Percentiles rank a stretch among this genome's conserved stretches.
phyloP scores from a whole-genome alignment of 2,329 filamentous ascomycete species.

The Ceratocystis variospora region DNA sequence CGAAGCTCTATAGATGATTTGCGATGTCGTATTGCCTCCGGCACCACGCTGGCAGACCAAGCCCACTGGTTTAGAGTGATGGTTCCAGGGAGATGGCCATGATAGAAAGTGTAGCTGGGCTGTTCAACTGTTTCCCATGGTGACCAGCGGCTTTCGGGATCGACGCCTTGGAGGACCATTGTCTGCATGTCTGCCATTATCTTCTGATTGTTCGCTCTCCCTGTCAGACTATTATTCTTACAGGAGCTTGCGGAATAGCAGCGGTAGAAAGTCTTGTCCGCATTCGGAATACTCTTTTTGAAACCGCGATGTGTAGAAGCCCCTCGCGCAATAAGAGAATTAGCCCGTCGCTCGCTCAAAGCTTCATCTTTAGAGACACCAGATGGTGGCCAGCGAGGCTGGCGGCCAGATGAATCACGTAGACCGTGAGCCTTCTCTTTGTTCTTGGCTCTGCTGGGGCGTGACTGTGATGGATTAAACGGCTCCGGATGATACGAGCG shows the following conservation, averaged over 20 bases:
- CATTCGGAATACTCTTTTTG: conserved; percentile 40
- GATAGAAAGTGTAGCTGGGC: conserved; percentile 55
- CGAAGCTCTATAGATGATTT: conserved; percentile 47
- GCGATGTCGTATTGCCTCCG: conserved; percentile 42
- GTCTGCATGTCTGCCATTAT: conserved; percentile 47
- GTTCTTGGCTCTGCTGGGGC: conserved; percentile 16
- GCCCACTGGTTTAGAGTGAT: conserved; percentile 60
- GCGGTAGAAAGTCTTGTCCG: conserved; percentile 40
- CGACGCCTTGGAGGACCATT: conserved; percentile 32
- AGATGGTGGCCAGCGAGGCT: conserved; percentile 39
- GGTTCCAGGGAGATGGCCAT: conserved; percentile 53
- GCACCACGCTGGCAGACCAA: conserved; percentile 41
- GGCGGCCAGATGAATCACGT: conserved; percentile 14
- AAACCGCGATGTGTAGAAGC: conserved; percentile 44
- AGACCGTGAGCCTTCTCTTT: conserved; percentile 10
- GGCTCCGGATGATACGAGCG: conserved; percentile 17
- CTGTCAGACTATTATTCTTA: conserved; percentile 16
- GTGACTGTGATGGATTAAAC: conserved; percentile 19
- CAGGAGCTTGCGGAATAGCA: conserved; percentile 32
- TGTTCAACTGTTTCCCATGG: conserved; percentile 64
- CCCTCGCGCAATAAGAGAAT: conserved; percentile 44
- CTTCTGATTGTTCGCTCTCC: conserved; percentile 18
- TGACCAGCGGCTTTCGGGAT: conserved; percentile 26
- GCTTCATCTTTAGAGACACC: conserved; percentile 37
- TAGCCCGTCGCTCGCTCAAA: conserved; percentile 40